phyloP scores from a whole-genome alignment of 768 basidiomycete genomes.

The Gloeopeniophorella convolvens region DNA sequence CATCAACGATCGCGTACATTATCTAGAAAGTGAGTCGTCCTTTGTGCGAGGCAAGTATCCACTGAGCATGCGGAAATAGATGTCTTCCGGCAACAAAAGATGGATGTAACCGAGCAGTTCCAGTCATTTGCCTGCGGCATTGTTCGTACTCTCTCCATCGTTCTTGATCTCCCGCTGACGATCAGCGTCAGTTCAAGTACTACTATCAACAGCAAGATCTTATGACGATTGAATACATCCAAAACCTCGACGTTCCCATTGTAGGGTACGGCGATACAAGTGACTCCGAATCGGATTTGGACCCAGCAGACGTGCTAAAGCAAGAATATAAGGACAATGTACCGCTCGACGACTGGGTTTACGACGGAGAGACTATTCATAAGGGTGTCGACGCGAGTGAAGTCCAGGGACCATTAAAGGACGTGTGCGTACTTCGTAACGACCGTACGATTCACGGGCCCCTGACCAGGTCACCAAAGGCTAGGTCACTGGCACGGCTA shows the following conservation, averaged over 20 bases:
- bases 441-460: neutral
- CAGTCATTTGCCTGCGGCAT: slow-evolving; percentile 21
- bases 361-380: slow-evolving; percentile 11
- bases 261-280: neutral
- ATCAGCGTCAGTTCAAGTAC: slow-evolving; percentile 7
- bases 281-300: slow-evolving; percentile 6
- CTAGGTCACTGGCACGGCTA: slow-evolving; percentile 16
- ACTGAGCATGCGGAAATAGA: neutral
- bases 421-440: neutral
- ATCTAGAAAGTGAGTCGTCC: neutral
- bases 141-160: slow-evolving; percentile 12
- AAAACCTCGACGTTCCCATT: neutral
- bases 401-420: slow-evolving; percentile 5
- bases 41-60: too few species aligned
- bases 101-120: slow-evolving; percentile 19
- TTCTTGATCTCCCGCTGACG: neutral
- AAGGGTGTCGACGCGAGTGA: neutral
- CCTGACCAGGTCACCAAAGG: neutral
- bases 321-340: neutral
- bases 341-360: slow-evolving; percentile 9
- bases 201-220: neutral
- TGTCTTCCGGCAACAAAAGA: slow-evolving; percentile 20
- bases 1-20: neutral
- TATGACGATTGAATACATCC: neutral
- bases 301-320: slow-evolving; percentile 3